These are phyloP conservation scores for Pugionium cornutum DNA, from an alignment of 345 rosid species.

Conservation along the genomic window DNA sequence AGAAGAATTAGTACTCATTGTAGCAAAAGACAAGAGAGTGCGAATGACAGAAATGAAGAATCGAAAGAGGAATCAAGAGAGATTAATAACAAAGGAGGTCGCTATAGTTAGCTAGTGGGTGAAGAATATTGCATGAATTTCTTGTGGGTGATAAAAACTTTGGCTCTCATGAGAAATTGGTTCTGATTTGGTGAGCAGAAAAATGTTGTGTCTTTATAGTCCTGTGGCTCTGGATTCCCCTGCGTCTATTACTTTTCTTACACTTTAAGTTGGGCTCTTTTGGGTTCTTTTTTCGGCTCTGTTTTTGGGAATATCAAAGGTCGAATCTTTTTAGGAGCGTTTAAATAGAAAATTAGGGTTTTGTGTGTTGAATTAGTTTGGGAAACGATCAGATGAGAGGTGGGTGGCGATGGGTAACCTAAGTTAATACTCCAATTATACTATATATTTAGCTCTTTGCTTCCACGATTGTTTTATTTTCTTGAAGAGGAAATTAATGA, in stretches of 20 bases:
- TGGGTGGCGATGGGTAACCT: slow-evolving; percentile 76
- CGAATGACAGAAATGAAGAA: slow-evolving; percentile 37
- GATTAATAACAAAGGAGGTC: slow-evolving; percentile 29
- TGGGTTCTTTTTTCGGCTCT: slow-evolving; percentile 9
- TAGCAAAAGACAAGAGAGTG: slow-evolving; percentile 24
- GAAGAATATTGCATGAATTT: slow-evolving; percentile 36
- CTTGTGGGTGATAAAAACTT: slow-evolving; percentile 44
- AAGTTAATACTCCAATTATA: slow-evolving; percentile 34
- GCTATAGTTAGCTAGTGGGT: slow-evolving; percentile 39
- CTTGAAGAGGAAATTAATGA: slow-evolving; percentile 2
- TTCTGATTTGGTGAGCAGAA: slow-evolving; percentile 93
- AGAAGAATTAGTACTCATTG: slow-evolving; percentile 45
- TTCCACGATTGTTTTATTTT: slow-evolving; percentile 25
- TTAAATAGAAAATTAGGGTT: slow-evolving; percentile 1
- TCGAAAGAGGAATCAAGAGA: slow-evolving; percentile 29
- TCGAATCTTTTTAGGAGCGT: slow-evolving; percentile 9
- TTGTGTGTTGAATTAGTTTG: slow-evolving; percentile 32
- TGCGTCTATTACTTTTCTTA: slow-evolving; percentile 24
- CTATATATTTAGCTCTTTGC: not conserved
- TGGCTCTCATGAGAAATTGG: slow-evolving; percentile 43
- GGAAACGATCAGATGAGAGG: slow-evolving; percentile 42
- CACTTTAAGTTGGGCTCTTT: slow-evolving; percentile 24
- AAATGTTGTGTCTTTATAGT: slow-evolving; percentile 36
- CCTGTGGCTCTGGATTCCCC: slow-evolving; percentile 18
- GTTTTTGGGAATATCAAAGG: slow-evolving; percentile 16